Evolutionary conservation across 1,284 basidiomycete species (phyloP), one percentile per base, ranked within the genome.

Genomic region (Trichosporon sp.): DNA sequence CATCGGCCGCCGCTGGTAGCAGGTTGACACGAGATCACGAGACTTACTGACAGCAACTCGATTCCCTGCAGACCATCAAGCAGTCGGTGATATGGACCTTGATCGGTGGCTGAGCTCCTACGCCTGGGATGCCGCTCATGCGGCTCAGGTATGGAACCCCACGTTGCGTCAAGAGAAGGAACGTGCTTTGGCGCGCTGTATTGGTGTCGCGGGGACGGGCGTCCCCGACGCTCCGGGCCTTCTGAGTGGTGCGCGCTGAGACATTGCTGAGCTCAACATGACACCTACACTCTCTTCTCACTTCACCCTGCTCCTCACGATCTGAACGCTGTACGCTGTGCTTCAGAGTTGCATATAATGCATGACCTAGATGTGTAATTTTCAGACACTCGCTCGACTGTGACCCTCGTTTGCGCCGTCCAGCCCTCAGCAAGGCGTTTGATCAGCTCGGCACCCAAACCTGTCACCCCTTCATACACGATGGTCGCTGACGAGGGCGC

Each of bases 401-500:
- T n/a, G 43, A 14, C 43, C 5, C 26, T n/a, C 16, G 16, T n/a
- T 46, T n/a, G 43, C 4, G 43, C 16, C 8, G 16, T n/a, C 43
- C 43, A 43, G 51, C 21, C 51, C 8, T 54, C 7, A 3, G 8
- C 14, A 54, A 26, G 10, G 3, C 19, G 51, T 54, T 16, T 54
- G 51, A 54, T 54, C 6, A 16, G 16, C n/a, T 19, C 16, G 6
- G 6, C n/a, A 8, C 51, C 51, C 51, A 11, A 7, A 6, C n/a
- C 19, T 7, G 43, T 46, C 43, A 46, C 43, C 51, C 51, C 51
- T 54, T 19, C 51, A 19, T 8, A 26, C 51, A 54, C 21, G 51
- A 54, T 54, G 8, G n/a, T 54, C 51, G 51, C 51, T 21, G 51
- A 21, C 51, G 51, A 54, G 19, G 51, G 51, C 51, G 51, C 19